Percentiles rank a stretch among this genome's conserved stretches.
phyloP scores from a whole-genome alignment of 306 rosid species.

The Pachyrhizus erosus region DNA sequence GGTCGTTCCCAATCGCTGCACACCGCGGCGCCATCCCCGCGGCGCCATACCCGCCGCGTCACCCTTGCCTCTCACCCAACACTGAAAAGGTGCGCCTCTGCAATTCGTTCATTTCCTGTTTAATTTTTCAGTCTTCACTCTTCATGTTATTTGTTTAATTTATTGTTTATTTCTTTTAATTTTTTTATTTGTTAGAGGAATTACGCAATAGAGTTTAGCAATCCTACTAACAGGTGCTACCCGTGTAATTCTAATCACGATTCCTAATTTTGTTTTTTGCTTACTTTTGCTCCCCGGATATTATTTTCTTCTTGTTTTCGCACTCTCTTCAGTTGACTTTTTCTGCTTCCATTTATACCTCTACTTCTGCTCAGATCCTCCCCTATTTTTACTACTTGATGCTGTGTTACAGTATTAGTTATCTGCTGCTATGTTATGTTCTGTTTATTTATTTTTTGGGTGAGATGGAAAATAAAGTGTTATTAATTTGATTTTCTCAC shows the following conservation, averaged over 20 bases:
- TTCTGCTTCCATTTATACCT: not conserved
- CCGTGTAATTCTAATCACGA: not conserved
- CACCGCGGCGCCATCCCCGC: not conserved
- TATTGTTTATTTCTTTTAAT: not conserved
- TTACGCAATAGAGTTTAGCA: not conserved
- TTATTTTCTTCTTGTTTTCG: not conserved
- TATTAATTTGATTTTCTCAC: not conserved
- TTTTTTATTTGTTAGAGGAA: not conserved
- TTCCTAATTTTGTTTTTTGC: not conserved
- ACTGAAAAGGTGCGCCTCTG: not conserved
- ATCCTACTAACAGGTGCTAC: not conserved
- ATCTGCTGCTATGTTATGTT: not conserved
- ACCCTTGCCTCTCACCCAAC: not conserved
- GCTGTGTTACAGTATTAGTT: not conserved
- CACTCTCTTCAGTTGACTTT: not conserved
- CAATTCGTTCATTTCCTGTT: not conserved
- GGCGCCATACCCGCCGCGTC: not conserved
- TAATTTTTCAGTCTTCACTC: not conserved
- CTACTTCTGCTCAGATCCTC: not conserved
- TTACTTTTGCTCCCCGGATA: not conserved
- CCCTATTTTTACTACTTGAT: not conserved
- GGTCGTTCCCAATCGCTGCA: not conserved
- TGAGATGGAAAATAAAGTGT: not conserved
- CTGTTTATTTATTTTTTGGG: not conserved
- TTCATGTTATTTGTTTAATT: not conserved